phyloP scores from a whole-genome alignment of 805 yeast genomes.

The Kluyveromyces lactis region DNA sequence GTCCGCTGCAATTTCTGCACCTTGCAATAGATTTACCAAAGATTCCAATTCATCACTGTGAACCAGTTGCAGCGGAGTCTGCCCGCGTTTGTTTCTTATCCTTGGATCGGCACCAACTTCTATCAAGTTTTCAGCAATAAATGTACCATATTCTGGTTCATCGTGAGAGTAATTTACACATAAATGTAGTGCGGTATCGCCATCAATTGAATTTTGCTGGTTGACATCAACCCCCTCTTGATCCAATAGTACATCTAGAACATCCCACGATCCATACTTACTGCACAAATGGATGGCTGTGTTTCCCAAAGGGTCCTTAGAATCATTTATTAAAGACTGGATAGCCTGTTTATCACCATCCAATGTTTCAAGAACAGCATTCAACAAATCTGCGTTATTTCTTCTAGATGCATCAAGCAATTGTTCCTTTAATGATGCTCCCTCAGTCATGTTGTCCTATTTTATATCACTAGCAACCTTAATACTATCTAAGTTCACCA shows the following conservation, averaged over 20 bases:
- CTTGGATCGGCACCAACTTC: constrained; percentile 89
- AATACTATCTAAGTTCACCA: no score
- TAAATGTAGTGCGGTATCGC: constrained; percentile 83
- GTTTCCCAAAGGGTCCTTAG: constrained; percentile 73
- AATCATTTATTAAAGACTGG: constrained; percentile 51
- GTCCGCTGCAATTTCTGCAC: constrained; percentile 71
- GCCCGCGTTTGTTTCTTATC: constrained; percentile 48
- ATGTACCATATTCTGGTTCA: constrained; percentile 81
- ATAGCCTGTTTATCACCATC: constrained; percentile 27
- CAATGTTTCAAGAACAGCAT: constrained; percentile 42
- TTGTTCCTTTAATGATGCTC: constrained; percentile 75
- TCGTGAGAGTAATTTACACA: constrained; percentile 70
- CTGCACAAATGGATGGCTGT: constrained; percentile 78
- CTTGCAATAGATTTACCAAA: constrained; percentile 56
- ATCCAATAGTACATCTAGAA: constrained; percentile 72
- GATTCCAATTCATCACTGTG: constrained; percentile 44
- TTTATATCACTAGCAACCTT: no score
- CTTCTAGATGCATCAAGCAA: constrained; percentile 81
- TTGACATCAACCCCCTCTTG: constrained; percentile 79
- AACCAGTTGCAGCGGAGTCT: constrained; percentile 69
- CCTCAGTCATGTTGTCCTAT: constrained; percentile 34
- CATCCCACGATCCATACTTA: constrained; percentile 75
- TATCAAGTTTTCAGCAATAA: constrained; percentile 67
- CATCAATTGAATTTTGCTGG: constrained; percentile 60
- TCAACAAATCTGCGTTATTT: constrained; percentile 71